A percentile compares a stretch with the other conserved stretches of the same genome.
Conservation (phyloP, 129 eudicot genomes). For the Pseudognaphalium luteoalbum region DNA sequence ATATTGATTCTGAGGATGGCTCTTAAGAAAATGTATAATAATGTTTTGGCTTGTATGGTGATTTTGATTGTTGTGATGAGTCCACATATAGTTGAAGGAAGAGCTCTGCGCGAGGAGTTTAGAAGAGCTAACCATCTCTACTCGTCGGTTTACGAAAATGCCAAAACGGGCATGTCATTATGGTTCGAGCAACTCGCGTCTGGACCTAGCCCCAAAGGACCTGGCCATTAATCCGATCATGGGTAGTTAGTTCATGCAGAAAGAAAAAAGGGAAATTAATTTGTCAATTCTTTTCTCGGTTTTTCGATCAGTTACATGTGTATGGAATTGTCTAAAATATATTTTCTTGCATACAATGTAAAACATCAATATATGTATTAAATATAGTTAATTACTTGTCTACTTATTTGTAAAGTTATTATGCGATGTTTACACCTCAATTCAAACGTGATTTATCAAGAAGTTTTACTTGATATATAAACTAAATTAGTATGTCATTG, state of each 20-base stretch:
- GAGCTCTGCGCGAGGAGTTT: conserved; percentile 29
- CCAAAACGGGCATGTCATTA: conserved; percentile 31
- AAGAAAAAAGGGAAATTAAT: too few relatives aligned
- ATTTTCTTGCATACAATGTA: too few relatives aligned
- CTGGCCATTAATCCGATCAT: conserved; percentile 25
- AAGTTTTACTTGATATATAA: too few relatives aligned
- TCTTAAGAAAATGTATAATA: conserved; percentile 9
- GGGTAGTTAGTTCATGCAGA: neutral
- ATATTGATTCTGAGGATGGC: neutral
- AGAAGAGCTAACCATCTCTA: conserved; percentile 25
- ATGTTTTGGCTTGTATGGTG: conserved; percentile 1
- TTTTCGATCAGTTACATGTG: neutral
- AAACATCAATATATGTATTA: too few relatives aligned
- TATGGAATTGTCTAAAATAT: neutral
- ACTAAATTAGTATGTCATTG: too few relatives aligned
- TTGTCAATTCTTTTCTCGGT: neutral
- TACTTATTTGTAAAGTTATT: too few relatives aligned
- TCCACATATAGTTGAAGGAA: conserved; percentile 19
- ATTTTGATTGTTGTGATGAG: conserved; percentile 13
- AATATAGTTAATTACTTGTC: too few relatives aligned
- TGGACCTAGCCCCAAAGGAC: conserved; percentile 47
- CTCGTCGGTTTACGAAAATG: conserved; percentile 29
- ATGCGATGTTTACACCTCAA: too few relatives aligned
- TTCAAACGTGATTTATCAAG: too few relatives aligned
- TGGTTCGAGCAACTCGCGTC: conserved; percentile 37